These are phyloP conservation scores for Populus euphratica DNA, from an alignment of 345 rosid species.

Conservation along the genomic window DNA sequence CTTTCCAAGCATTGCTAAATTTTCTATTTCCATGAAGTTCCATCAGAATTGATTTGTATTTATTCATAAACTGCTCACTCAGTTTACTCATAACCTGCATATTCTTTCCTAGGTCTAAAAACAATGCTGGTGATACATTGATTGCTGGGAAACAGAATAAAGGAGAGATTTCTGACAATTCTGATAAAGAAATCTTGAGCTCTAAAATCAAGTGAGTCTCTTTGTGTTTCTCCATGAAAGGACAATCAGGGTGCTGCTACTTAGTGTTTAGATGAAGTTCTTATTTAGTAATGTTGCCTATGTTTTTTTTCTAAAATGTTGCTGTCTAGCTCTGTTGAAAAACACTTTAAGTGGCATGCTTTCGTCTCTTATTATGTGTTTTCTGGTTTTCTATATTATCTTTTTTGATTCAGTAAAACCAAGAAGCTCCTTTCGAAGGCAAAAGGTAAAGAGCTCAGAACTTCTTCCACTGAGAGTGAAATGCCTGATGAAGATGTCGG, in stretches of 20 bases:
- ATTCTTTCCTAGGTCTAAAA: neutral
- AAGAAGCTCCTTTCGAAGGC: conserved; percentile 20
- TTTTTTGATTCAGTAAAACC: conserved; percentile 28
- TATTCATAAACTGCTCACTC: too few species aligned
- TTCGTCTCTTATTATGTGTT: neutral
- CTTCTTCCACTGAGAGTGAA: conserved; percentile 8
- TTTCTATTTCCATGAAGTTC: too few species aligned
- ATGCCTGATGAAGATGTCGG: conserved; percentile 12
- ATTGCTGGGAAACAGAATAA: neutral
- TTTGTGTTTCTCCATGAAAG: neutral
- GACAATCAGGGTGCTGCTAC: neutral
- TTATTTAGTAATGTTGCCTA: too few species aligned
- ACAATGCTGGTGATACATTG: neutral
- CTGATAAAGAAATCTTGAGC: neutral
- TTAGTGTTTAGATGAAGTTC: neutral
- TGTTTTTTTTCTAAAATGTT: too few species aligned
- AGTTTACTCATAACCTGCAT: neutral
- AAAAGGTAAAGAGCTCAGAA: conserved; percentile 20
- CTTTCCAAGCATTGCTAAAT: neutral
- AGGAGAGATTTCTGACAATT: neutral
- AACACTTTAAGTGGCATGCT: neutral
- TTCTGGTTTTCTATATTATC: neutral
- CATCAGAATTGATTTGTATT: too few species aligned
- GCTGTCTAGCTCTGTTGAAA: too few species aligned
- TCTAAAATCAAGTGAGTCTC: conserved; percentile 11